A percentile compares a stretch with the other conserved stretches of the same genome.
Conservation (phyloP, 1,284 basidiomycete genomes). For the Neonothopanus nambi region DNA sequence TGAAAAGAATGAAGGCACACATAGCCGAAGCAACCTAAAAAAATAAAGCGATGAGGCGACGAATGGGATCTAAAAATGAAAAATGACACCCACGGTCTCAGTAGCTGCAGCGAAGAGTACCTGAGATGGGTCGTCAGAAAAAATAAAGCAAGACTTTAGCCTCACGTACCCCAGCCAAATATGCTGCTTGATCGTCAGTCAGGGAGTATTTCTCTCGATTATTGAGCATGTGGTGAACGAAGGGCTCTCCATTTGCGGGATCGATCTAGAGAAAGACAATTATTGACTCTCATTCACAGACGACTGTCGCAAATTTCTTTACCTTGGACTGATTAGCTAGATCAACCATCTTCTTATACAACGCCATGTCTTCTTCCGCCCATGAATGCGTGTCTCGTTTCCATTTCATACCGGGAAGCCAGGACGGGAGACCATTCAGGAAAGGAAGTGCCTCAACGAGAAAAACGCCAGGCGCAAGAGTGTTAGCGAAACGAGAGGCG, state of each 20-base stretch:
- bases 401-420: slow-evolving; percentile 24
- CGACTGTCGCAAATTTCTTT: background rate
- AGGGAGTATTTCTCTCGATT: too few relatives aligned
- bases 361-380: slow-evolving; percentile 10
- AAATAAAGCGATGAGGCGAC: background rate
- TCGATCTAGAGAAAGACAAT: too few relatives aligned
- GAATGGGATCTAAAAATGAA: background rate
- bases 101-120: too few relatives aligned
- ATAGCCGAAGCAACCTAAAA: slow-evolving; percentile 3
- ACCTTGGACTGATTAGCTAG: too few relatives aligned
- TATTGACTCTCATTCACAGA: background rate
- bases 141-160: too few relatives aligned
- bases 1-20: slow-evolving; percentile 31
- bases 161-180: too few relatives aligned
- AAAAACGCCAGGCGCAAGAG: slow-evolving; percentile 1
- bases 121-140: background rate
- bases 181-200: slow-evolving; percentile 58
- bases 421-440: slow-evolving; percentile 21
- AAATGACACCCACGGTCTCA: background rate
- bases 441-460: slow-evolving; percentile 18
- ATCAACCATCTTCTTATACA: slow-evolving; percentile 3
- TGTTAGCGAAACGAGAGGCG: background rate
- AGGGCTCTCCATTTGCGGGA: too few relatives aligned
- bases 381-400: slow-evolving; percentile 12
- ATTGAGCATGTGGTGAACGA: too few relatives aligned